Percentiles rank a stretch among this genome's conserved stretches.
These are phyloP conservation scores for Candida glucosophila DNA, from an alignment of 1,139 yeast genomes.

Conservation along the genomic window DNA sequence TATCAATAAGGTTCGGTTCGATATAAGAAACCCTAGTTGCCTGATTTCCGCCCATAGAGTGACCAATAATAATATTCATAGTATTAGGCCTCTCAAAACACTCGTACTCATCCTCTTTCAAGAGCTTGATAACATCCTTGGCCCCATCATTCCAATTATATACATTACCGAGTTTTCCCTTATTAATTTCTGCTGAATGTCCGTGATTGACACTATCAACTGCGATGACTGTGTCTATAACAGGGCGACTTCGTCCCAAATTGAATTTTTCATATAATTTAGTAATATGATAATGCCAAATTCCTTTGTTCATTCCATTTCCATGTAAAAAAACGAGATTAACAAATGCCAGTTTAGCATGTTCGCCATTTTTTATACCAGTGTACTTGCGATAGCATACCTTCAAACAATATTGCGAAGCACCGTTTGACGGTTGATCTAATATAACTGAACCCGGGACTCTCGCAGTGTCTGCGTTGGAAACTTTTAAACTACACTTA, in stretches of 20 bases:
- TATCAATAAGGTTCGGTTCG: constrained; percentile 48
- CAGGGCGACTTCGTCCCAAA: constrained; percentile 4
- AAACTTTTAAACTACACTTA: too few relatives aligned
- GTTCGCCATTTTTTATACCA: constrained; percentile 11
- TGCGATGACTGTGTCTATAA: constrained; percentile 31
- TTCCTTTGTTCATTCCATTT: constrained; percentile 57
- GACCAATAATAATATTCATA: constrained; percentile 49
- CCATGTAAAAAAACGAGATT: constrained; percentile 62
- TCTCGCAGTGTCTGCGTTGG: too few relatives aligned
- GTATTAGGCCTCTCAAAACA: constrained; percentile 30
- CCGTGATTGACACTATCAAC: constrained; percentile 61
- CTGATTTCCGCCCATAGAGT: constrained; percentile 64
- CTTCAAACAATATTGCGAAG: constrained; percentile 17
- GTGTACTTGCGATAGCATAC: constrained; percentile 30
- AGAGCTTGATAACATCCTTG: constrained; percentile 44
- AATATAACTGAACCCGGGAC: constrained; percentile 5
- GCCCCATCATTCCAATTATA: constrained; percentile 61
- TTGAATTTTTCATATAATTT: constrained; percentile 24
- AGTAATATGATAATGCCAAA: constrained; percentile 54
- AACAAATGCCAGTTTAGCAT: constrained; percentile 16
- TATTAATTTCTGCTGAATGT: constrained; percentile 52
- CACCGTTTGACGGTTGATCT: constrained; percentile 1
- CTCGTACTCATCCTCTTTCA: constrained; percentile 28
- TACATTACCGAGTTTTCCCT: constrained; percentile 44
- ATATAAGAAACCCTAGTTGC: constrained; percentile 41